These are phyloP conservation scores for Diospyros lotus DNA, from an alignment of 148 eudicot genomes.

Conservation along the genomic window DNA sequence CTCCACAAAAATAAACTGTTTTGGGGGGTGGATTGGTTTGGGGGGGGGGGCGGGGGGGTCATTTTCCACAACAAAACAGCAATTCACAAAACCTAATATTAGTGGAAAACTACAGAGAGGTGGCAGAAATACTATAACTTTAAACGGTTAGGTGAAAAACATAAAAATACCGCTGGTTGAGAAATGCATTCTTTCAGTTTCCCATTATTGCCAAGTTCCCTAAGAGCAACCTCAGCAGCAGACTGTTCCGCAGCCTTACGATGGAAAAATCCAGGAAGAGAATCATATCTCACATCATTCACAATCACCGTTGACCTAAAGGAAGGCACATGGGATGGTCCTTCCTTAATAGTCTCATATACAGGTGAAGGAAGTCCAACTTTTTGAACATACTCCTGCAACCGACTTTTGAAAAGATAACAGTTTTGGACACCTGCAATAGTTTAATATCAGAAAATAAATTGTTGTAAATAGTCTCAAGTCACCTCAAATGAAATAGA, in stretches of 20 bases:
- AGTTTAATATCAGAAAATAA: background rate
- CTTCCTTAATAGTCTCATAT: slow-evolving; percentile 77
- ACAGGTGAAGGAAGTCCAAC: slow-evolving; percentile 66
- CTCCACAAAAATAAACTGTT: too few relatives aligned
- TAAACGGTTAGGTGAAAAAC: background rate
- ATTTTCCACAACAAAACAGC: background rate
- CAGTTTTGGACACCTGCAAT: slow-evolving; percentile 59
- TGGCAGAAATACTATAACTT: background rate
- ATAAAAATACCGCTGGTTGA: slow-evolving; percentile 70
- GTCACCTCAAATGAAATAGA: background rate
- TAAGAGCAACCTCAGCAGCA: slow-evolving; percentile 83
- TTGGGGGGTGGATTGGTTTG: too few relatives aligned
- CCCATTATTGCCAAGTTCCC: slow-evolving; percentile 40
- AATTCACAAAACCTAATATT: background rate
- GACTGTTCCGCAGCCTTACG: slow-evolving; percentile 86
- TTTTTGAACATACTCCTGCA: slow-evolving; percentile 90
- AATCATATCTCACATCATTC: slow-evolving; percentile 48
- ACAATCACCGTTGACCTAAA: slow-evolving; percentile 69
- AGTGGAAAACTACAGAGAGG: background rate
- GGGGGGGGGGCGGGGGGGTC: background rate
- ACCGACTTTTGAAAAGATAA: slow-evolving; percentile 86
- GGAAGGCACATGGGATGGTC: slow-evolving; percentile 71
- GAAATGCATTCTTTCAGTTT: slow-evolving; percentile 34
- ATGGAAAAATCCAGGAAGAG: slow-evolving; percentile 63
- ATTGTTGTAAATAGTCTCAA: background rate